Evolutionary conservation across 2,329 filamentous ascomycete species (phyloP).

Genomic region (Xylaria digitata): DNA sequence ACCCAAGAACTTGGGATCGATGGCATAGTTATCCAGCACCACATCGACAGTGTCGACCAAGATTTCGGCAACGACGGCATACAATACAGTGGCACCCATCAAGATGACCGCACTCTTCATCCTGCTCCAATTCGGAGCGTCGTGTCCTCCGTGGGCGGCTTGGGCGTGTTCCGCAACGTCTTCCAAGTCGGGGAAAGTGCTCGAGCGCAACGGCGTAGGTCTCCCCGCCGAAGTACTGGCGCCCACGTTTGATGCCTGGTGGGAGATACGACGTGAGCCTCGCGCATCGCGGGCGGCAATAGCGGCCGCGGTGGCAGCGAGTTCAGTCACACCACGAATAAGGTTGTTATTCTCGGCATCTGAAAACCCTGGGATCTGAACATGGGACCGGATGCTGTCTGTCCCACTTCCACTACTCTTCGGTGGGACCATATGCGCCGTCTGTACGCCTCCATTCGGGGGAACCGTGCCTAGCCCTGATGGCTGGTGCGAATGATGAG

Average conservation of each 20-base stretch:
- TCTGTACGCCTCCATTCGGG: conserved; percentile 60
- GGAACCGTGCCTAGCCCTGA: conserved; percentile 42
- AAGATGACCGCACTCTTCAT: conserved; percentile 91
- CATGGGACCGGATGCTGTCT: conserved; percentile 54
- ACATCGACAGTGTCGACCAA: conserved; percentile 96
- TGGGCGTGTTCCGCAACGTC: conserved; percentile 57
- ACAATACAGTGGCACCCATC: conserved; percentile 87
- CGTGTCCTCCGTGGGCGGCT: conserved; percentile 80
- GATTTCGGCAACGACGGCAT: conserved; percentile 97
- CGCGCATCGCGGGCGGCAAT: conserved; percentile 83
- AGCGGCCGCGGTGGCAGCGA: conserved; percentile 90
- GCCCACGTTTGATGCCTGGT: conserved; percentile 44
- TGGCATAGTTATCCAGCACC: conserved; percentile 88
- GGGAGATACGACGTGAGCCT: conserved; percentile 55
- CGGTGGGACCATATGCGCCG: conserved; percentile 81
- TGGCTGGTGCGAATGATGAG: conserved; percentile 48
- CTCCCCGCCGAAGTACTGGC: conserved; percentile 47
- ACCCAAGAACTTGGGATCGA: conserved; percentile 97
- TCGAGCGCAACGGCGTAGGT: conserved; percentile 51
- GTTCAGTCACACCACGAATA: conserved; percentile 88
- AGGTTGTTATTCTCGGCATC: conserved; percentile 84
- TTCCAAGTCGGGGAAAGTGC: conserved; percentile 59
- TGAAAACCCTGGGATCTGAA: conserved; percentile 76
- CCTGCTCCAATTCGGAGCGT: conserved; percentile 98
- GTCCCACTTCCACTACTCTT: conserved; percentile 64